These are phyloP conservation scores for Musa balbisiana DNA, from an alignment of 202 grass and related monocot genomes.

Conservation along the genomic window DNA sequence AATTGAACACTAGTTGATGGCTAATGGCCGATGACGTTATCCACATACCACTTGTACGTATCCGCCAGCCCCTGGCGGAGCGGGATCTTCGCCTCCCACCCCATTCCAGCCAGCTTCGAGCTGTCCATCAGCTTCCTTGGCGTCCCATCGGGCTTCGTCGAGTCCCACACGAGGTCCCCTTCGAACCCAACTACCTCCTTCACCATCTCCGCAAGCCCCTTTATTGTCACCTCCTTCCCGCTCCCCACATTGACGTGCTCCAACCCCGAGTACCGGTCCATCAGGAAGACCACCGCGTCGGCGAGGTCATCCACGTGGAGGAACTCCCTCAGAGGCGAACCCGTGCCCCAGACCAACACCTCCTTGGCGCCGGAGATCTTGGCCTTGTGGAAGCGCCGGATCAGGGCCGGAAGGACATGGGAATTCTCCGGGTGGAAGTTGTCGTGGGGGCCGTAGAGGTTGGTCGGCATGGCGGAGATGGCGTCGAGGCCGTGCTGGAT, in stretches of 20 bases:
- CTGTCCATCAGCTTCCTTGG: slow-evolving; percentile 63
- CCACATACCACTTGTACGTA: slow-evolving; percentile 55
- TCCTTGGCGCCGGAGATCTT: slow-evolving; percentile 35
- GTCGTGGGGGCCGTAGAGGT: slow-evolving; percentile 60
- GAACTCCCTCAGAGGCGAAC: slow-evolving; percentile 55
- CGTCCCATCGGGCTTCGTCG: slow-evolving; percentile 26
- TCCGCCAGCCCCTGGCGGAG: slow-evolving; percentile 52
- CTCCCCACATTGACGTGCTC: slow-evolving; percentile 33
- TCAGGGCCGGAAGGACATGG: slow-evolving; percentile 64
- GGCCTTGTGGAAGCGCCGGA: slow-evolving; percentile 71
- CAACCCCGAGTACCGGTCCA: slow-evolving; percentile 45
- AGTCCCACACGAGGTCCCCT: slow-evolving; percentile 57
- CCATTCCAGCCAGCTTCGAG: slow-evolving; percentile 54
- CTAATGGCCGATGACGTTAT: slow-evolving; percentile 32
- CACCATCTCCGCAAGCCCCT: slow-evolving; percentile 59
- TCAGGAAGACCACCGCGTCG: slow-evolving; percentile 49
- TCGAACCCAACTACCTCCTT: slow-evolving; percentile 60
- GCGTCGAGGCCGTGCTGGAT: slow-evolving; percentile 59
- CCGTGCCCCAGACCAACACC: slow-evolving; percentile 73
- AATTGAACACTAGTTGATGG: background rate
- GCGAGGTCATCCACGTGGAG: slow-evolving; percentile 62
- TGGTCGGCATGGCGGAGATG: slow-evolving; percentile 63
- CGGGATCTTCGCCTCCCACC: slow-evolving; percentile 62
- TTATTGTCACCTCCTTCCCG: slow-evolving; percentile 48
- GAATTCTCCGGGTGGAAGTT: slow-evolving; percentile 73